Evolutionary conservation across 2,329 filamentous ascomycete genomes (phyloP), one percentile per base, ranked within the genome.

Genomic region (Bertia moriformis): DNA sequence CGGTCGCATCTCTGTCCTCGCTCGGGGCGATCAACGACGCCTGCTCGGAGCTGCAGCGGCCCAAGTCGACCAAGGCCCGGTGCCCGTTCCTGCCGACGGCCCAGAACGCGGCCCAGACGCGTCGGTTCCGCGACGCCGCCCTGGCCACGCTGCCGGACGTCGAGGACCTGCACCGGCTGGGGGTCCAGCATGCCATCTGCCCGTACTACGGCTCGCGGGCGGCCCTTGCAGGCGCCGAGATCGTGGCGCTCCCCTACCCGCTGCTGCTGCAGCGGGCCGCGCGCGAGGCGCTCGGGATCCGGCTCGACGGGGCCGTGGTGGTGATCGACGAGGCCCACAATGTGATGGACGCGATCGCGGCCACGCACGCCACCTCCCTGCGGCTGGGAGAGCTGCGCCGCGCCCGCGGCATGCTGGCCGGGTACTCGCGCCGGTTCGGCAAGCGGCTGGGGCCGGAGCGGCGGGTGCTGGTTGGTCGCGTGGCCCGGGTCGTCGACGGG

Each of bases 321-420:
- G 83, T 98, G 18, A 84, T 98, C 37, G 91, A 98, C 48, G 91
- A 98, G 62, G 91, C 91, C 0, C 91, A 98, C 55, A 98, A 98
- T 52, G 73, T 98, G 39, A 94, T 95, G 81, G 88, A 95, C 55
- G 87, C 89, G 0, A 85, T 98, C 36, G 74, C 85, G 14, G 81
- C 78, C 36, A 91, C 94, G 22, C 78, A 95, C 54, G 88, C 88
- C 0, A 75, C 85, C 0, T 75, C 83, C 24, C 69, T 96, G 15
- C 74, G 73, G 2, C 62, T 93, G 3, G 63, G 63, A 18, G 87
- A 95, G 44, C 63, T 96, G 14, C 73, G 73, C 38, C 69, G 71
- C 42, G 84, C 82, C 2, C 72, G 84, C 39, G 68, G 69, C 38
- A 87, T 93, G 59, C 66, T 98, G 1, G 80, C 78, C 0, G 66